phyloP scores from a whole-genome alignment of 257 asterid species.

The Ophiorrhiza pumila region DNA sequence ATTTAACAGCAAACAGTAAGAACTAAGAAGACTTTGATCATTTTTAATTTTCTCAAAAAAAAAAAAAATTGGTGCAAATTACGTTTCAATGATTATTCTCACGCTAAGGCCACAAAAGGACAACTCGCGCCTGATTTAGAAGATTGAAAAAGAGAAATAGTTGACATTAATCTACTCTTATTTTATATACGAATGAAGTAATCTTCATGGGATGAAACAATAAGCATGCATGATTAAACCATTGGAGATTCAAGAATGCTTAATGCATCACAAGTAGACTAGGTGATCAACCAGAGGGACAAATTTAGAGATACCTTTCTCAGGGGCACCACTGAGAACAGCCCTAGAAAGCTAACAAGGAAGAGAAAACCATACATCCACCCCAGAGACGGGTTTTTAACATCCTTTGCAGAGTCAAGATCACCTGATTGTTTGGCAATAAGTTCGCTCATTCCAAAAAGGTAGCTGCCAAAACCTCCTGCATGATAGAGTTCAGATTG shows the following conservation, averaged over 20 bases:
- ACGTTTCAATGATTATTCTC: background rate
- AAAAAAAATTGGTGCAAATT: background rate
- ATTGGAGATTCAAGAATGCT: background rate
- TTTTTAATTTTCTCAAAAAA: background rate
- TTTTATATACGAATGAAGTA: background rate
- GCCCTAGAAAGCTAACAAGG: conserved; percentile 91
- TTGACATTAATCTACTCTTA: background rate
- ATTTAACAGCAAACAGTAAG: background rate
- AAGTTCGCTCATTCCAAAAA: conserved; percentile 81
- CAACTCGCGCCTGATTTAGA: background rate
- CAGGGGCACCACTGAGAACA: conserved; percentile 84
- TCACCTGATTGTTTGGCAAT: conserved; percentile 66
- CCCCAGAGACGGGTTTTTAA: conserved; percentile 64
- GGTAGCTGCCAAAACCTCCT: conserved; percentile 96
- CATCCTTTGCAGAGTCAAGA: conserved; percentile 34
- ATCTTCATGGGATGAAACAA: too few relatives aligned
- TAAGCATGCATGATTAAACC: background rate
- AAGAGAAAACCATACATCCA: conserved; percentile 95
- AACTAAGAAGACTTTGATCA: background rate
- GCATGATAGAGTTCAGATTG: conserved; percentile 23
- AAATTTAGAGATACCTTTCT: conserved; percentile 55
- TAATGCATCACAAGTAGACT: background rate
- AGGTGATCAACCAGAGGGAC: background rate
- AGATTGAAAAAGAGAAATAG: background rate
- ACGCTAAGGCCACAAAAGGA: background rate